Evolutionary conservation across 2,329 filamentous ascomycete genomes (phyloP), one percentile per base, ranked within the genome.

Genomic region (Xylariaceae sp.): DNA sequence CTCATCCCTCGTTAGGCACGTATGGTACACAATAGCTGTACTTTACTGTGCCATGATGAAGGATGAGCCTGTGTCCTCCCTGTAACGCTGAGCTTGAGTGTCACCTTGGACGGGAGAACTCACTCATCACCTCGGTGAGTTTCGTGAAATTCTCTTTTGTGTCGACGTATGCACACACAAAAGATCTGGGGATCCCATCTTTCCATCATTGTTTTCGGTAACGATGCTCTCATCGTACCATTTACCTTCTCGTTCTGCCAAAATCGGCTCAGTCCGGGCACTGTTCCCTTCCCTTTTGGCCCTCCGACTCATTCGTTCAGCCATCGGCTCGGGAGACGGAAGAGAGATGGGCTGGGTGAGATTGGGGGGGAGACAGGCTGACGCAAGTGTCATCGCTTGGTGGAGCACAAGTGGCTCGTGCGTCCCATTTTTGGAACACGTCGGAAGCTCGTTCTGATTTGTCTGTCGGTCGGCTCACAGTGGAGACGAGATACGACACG

Each of bases 371-470:
- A 23, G 10, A 23, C 48, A 30, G 10, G 45, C 34, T 39, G 56
- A 58, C 50, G 50, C 54, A 54, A 53, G 53, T 41, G 53, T 23
- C 17, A 15, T 8, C 7, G 7, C 48, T 30, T 30, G 30, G 49
- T 53, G 30, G 53, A 61, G 61, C 23, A 53, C 55, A 57, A 59
- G 61, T 63, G 59, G 56, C 56, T 59, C 53, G 55, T 61, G 54
- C 51, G 3, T 10, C 50, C 39, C n/a, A n/a, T 13, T 44, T 53
- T 18, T 6, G 18, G 37, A 49, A n/a, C 23, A 30, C 47, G 23
- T 30, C 23, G 23, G 23, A 37, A 6, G 10, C 18, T 37, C 18
- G 23, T 49, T 53, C 58, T 53, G 52, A 39, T 50, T 35, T 4
- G 35, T 13, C 9, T 13, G 11, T 41, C 8, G 37, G 37, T 57